Percentiles rank a stretch among this genome's conserved stretches.
phyloP scores from a whole-genome alignment of 139 green algal species.

The Chlorella sorokiniana region DNA sequence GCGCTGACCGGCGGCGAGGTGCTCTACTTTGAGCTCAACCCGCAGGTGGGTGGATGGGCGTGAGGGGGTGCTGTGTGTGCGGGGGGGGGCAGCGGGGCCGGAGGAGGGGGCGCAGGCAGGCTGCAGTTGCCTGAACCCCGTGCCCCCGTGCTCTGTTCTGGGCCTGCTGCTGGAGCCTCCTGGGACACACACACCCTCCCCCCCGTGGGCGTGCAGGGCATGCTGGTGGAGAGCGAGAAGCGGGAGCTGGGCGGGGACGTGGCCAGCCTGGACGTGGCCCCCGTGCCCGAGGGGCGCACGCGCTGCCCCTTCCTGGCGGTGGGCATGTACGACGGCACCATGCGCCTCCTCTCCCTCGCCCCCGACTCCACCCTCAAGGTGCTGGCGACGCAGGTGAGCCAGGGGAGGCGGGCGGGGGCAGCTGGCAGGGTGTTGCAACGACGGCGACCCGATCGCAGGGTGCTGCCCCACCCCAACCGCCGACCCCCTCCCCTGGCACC shows the following conservation, averaged over 20 bases:
- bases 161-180: not conserved
- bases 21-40: constrained; percentile 97
- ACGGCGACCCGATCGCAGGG: not conserved
- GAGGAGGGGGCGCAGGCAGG: not conserved
- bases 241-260: constrained; percentile 93
- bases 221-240: constrained; percentile 93
- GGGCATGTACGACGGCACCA: constrained; percentile 84
- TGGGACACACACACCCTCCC: not conserved
- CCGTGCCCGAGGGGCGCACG: constrained; percentile 79
- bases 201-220: constrained; percentile 54
- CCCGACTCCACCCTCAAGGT: constrained; percentile 76
- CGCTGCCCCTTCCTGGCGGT: constrained; percentile 83
- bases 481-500: not conserved
- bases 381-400: constrained; percentile 42
- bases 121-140: not conserved
- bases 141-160: no score
- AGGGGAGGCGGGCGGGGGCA: not conserved
- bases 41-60: constrained; percentile 34
- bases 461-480: not conserved
- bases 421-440: not conserved
- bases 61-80: not conserved
- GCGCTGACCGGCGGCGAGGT: constrained; percentile 90
- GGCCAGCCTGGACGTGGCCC: constrained; percentile 80
- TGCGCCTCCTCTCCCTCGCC: constrained; percentile 89
- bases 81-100: not conserved